These are phyloP conservation scores for Penicillium fuscoglaucum DNA, from an alignment of 2,329 filamentous ascomycete genomes.

Conservation along the genomic window DNA sequence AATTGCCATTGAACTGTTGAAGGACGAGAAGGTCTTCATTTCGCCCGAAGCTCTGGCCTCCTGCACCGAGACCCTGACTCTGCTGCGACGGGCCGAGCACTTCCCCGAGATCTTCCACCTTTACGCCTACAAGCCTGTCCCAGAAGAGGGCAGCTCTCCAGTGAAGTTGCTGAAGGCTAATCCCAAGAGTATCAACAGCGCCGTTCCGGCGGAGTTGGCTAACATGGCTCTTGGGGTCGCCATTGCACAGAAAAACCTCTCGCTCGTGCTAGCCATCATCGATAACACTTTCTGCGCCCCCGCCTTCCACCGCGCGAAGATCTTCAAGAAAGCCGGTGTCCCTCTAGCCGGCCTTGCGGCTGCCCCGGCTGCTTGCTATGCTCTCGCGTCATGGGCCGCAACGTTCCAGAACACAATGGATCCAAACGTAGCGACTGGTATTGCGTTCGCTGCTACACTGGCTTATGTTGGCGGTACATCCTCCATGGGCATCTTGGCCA, in stretches of 20 bases:
- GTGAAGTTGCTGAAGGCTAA: slow-evolving; percentile 63
- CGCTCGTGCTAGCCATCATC: slow-evolving; percentile 75
- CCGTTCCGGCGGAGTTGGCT: slow-evolving; percentile 70
- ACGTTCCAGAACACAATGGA: slow-evolving; percentile 75
- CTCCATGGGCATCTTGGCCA: slow-evolving; percentile 77
- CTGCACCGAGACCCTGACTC: slow-evolving; percentile 75
- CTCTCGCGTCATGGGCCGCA: slow-evolving; percentile 67
- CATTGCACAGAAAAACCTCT: slow-evolving; percentile 74
- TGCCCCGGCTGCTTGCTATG: slow-evolving; percentile 54
- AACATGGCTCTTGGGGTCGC: slow-evolving; percentile 75
- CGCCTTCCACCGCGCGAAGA: slow-evolving; percentile 46
- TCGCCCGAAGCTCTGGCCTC: slow-evolving; percentile 67
- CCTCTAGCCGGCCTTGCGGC: slow-evolving; percentile 42
- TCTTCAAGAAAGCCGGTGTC: slow-evolving; percentile 45
- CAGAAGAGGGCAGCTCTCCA: slow-evolving; percentile 59
- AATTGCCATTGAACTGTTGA: slow-evolving; percentile 68
- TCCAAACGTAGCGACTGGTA: slow-evolving; percentile 67
- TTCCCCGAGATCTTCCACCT: slow-evolving; percentile 78
- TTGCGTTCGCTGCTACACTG: slow-evolving; percentile 77
- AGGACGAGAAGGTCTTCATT: slow-evolving; percentile 76
- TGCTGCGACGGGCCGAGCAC: slow-evolving; percentile 70
- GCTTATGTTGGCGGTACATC: slow-evolving; percentile 81
- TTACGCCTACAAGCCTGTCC: slow-evolving; percentile 79
- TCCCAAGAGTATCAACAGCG: slow-evolving; percentile 67
- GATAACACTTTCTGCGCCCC: slow-evolving; percentile 55